Percentiles rank a stretch among this genome's conserved stretches.
These are phyloP conservation scores for Deinandra increscens DNA, from an alignment of 129 eudicot species.

Conservation along the genomic window DNA sequence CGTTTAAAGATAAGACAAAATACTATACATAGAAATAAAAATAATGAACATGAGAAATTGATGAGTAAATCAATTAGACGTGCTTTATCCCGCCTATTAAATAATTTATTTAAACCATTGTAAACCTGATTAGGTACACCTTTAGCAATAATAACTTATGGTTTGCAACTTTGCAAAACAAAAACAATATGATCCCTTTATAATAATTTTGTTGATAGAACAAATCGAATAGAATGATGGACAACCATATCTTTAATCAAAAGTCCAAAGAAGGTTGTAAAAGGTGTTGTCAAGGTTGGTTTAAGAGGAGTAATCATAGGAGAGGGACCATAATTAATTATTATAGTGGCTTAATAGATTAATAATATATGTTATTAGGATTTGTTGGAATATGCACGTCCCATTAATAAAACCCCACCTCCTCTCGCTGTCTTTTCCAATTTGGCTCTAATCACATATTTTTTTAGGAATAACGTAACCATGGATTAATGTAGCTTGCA, in stretches of 20 bases:
- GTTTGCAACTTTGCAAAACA: background rate
- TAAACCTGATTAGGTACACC: constrained; percentile 1
- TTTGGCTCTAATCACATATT: constrained; percentile 28
- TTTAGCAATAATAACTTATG: background rate
- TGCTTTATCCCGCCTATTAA: background rate
- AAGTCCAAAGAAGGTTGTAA: constrained; percentile 7
- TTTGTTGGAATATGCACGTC: constrained; percentile 40
- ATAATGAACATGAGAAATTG: background rate
- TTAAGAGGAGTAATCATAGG: constrained; percentile 33
- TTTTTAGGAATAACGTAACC: constrained; percentile 22
- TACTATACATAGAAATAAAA: too few relatives aligned
- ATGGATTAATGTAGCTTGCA: constrained; percentile 22
- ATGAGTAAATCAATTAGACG: background rate
- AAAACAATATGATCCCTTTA: background rate
- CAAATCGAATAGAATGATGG: background rate
- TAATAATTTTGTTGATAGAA: background rate
- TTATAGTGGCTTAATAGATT: constrained; percentile 33
- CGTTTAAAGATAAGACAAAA: too few relatives aligned
- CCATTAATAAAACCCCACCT: constrained; percentile 28
- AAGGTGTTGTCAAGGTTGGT: constrained; percentile 10
- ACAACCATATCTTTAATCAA: background rate
- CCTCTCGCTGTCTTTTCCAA: constrained; percentile 29
- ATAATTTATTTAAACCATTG: background rate
- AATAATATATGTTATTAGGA: constrained; percentile 8
- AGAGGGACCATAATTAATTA: constrained; percentile 20